Base-by-base conservation (phyloP, 2,329 filamentous ascomycete species). In the Fonsecaea erecta region DNA sequence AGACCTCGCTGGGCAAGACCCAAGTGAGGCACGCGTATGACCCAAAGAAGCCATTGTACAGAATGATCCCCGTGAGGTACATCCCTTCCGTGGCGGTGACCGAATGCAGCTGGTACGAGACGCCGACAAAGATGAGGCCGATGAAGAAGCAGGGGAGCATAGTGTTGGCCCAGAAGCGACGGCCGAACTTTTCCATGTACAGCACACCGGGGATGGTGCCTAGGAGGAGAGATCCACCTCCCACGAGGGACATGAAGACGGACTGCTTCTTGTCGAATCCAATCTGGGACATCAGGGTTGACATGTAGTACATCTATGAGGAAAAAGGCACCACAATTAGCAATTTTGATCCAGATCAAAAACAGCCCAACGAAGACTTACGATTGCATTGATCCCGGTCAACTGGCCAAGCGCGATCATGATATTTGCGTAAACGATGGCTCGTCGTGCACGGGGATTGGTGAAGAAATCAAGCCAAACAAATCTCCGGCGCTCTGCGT, bases 401-500 rank as follows among this genome's bases (percentile, higher is more conserved):
- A 91, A 82, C 71, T 92, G 89, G 0, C 89, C 89, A 0, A 90
- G 80, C 65, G 89, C 82, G 62, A 90, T 86, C 87, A 90, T 90
- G 43, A 87, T 83, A 72, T 89, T 90, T 72, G 87, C 87, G 72
- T 89, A 90, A 65, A 90, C 75, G 51, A 90, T 80, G 1, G 88
- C 86, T 9, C 88, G 82, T 24, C 88, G 85, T n/a, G 86, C 86
- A 35, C 89, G 85, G 6, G 87, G 86, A 46, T 87, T 84, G 18
- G 88, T 91, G 78, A 91, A 85, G 78, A 91, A 90, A 74, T 92
- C 89, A 79, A 91, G 81, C 88, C 88, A 91, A 0, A 88, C 85
- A 76, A 85, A 90, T 30, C 82, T 83, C 18, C 40, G 53, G 63
- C 82, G 82, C 70, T 85, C 85, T 59, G 80, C 78, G 7, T 81